Conservation (phyloP, 2,329 filamentous ascomycete species). For the Canariomyces notabilis region DNA sequence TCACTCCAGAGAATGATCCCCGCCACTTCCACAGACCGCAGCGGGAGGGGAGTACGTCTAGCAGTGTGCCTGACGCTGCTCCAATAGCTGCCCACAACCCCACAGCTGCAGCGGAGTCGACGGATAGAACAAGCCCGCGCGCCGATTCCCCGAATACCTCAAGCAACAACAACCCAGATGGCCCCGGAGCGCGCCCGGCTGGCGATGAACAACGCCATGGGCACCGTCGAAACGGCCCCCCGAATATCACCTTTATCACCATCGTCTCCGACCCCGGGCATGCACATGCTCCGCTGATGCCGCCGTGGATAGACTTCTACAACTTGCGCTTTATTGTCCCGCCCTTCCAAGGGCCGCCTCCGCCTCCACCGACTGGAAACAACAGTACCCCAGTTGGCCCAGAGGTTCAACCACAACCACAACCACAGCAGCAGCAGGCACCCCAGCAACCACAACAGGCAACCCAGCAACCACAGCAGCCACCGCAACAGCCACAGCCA, state of each 20-base stretch:
- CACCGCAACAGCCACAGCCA: slow-evolving; percentile 2
- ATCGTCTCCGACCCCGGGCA: slow-evolving; percentile 6
- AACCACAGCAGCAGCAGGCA: slow-evolving; percentile 6
- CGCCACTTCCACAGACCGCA: slow-evolving; percentile 18
- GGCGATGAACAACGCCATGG: neutral
- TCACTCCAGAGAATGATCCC: slow-evolving; percentile 18
- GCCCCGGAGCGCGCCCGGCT: no score
- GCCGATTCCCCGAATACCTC: neutral
- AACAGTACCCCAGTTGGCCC: neutral
- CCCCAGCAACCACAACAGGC: neutral
- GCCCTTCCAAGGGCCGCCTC: neutral
- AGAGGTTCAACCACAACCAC: neutral
- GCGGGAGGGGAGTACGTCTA: neutral
- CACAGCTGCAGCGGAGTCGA: neutral
- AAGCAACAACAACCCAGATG: no score
- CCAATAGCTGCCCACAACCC: neutral
- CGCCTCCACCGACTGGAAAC: neutral
- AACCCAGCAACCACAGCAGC: slow-evolving; percentile 3
- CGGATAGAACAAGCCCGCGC: neutral
- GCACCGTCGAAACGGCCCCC: slow-evolving; percentile 5
- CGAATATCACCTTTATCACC: slow-evolving; percentile 13
- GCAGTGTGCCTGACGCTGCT: neutral
- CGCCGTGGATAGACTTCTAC: neutral
- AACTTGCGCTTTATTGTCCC: neutral
- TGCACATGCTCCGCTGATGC: neutral